phyloP scores from a whole-genome alignment of 805 yeast species.

The Candida lessepsii region DNA sequence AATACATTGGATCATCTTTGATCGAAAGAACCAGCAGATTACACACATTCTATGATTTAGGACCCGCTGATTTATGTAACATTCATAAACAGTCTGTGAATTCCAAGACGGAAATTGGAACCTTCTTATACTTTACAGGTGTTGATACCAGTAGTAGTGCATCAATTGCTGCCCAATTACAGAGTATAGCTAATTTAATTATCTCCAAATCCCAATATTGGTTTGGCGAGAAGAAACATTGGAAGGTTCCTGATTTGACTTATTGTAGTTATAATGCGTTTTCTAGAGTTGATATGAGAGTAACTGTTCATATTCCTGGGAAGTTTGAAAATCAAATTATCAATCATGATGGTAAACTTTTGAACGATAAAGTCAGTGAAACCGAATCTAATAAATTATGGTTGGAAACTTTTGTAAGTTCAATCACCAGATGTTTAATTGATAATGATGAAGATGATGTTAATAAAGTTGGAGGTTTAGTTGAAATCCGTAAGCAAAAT shows the following conservation, averaged over 20 bases:
- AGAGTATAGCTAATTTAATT: constrained; percentile 63
- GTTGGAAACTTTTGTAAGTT: constrained; percentile 59
- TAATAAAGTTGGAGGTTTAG: constrained; percentile 55
- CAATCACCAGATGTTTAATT: constrained; percentile 71
- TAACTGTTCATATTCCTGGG: constrained; percentile 75
- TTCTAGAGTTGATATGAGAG: constrained; percentile 65
- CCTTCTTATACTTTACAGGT: constrained; percentile 73
- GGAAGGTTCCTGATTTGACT: constrained; percentile 69
- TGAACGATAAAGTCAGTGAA: constrained; percentile 48
- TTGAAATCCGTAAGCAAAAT: constrained; percentile 79
- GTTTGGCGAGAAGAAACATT: constrained; percentile 74
- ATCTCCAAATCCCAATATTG: constrained; percentile 62
- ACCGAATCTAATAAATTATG: constrained; percentile 61
- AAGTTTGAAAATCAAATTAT: constrained; percentile 56
- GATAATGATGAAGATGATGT: constrained; percentile 69
- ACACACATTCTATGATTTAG: constrained; percentile 60
- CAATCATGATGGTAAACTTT: constrained; percentile 50
- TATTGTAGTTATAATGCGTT: constrained; percentile 65
- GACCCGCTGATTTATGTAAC: constrained; percentile 67
- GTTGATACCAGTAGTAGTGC: constrained; percentile 75
- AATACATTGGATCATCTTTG: constrained; percentile 55
- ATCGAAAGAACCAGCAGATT: constrained; percentile 64
- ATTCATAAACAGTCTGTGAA: constrained; percentile 43
- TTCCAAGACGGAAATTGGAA: constrained; percentile 56
- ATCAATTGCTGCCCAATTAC: constrained; percentile 72